Conservation (phyloP, 176 grass and related monocot genomes). For the Cocos nucifera region DNA sequence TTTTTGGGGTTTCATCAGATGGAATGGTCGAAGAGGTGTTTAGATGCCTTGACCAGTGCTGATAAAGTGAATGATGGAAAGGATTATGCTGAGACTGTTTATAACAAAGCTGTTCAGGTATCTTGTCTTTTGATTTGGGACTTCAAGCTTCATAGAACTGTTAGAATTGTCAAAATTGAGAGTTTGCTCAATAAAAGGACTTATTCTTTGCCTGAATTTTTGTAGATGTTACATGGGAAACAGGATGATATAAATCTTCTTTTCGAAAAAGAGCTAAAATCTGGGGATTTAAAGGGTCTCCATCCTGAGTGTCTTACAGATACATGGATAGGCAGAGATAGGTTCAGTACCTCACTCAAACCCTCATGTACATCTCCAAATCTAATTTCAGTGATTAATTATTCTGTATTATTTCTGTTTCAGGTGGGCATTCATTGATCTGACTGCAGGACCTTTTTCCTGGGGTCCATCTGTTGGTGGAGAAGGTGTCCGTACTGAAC, state of each 20-base stretch:
- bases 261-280: constrained; percentile 49
- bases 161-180: too few relatives aligned
- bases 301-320: constrained; percentile 93
- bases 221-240: constrained; percentile 73
- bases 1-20: constrained; percentile 33
- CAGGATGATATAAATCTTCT: constrained; percentile 68
- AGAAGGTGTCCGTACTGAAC: constrained; percentile 88
- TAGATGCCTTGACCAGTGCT: constrained; percentile 49
- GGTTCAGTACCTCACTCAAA: constrained; percentile 21
- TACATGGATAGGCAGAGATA: constrained; percentile 74
- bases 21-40: constrained; percentile 72
- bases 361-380: too few relatives aligned
- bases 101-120: constrained; percentile 80
- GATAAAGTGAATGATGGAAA: constrained; percentile 75
- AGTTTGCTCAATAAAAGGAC: too few relatives aligned
- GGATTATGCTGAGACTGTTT: constrained; percentile 58
- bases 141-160: too few relatives aligned
- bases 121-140: neutral
- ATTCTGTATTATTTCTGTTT: constrained; percentile 6
- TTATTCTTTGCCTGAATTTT: constrained; percentile 4
- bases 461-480: constrained; percentile 96
- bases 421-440: constrained; percentile 96
- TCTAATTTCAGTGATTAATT: too few relatives aligned
- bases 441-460: constrained; percentile 85
- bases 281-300: constrained; percentile 63